Evolutionary conservation across 192 early-diverging fungal genomes (phyloP).

Genomic region (Kickxella alabastrina): DNA sequence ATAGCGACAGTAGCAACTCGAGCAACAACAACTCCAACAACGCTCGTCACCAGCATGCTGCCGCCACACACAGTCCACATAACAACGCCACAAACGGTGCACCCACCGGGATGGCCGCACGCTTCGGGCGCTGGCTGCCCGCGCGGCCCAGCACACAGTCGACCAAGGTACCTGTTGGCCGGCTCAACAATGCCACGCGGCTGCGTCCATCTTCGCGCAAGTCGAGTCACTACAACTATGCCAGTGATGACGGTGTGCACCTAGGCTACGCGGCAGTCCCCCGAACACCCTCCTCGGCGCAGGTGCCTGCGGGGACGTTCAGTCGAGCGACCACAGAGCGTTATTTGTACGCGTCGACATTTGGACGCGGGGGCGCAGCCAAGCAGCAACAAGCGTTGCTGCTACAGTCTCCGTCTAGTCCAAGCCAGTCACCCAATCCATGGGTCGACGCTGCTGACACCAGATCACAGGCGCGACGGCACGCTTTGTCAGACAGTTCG

Average conservation of each 20-base stretch:
- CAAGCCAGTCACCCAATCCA: constrained; percentile 28
- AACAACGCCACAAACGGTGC: neutral
- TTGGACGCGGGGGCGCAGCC: constrained; percentile 2
- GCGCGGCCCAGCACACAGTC: constrained; percentile 9
- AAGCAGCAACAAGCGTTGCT: constrained; percentile 11
- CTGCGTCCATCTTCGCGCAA: constrained; percentile 48
- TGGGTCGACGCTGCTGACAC: constrained; percentile 24
- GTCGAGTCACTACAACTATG: constrained; percentile 32
- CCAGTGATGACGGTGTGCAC: constrained; percentile 25
- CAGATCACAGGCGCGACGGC: constrained; percentile 19
- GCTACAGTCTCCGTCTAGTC: constrained; percentile 43
- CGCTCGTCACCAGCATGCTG: neutral
- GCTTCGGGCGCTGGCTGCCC: constrained; percentile 35
- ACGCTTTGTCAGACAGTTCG: constrained; percentile 39
- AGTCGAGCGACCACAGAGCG: constrained; percentile 4
- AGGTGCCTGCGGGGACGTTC: neutral
- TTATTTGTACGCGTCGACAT: constrained; percentile 13
- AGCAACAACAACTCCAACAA: constrained; percentile 2
- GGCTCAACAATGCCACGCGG: constrained; percentile 27
- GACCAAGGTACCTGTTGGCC: constrained; percentile 8
- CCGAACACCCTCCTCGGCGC: constrained; percentile 4
- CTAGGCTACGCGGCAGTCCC: constrained; percentile 12
- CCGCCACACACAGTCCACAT: neutral
- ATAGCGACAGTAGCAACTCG: constrained; percentile 21
- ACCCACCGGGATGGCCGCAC: constrained; percentile 39